Conservation (phyloP, 164 flowering plant species). For the Magnolia sinica region DNA sequence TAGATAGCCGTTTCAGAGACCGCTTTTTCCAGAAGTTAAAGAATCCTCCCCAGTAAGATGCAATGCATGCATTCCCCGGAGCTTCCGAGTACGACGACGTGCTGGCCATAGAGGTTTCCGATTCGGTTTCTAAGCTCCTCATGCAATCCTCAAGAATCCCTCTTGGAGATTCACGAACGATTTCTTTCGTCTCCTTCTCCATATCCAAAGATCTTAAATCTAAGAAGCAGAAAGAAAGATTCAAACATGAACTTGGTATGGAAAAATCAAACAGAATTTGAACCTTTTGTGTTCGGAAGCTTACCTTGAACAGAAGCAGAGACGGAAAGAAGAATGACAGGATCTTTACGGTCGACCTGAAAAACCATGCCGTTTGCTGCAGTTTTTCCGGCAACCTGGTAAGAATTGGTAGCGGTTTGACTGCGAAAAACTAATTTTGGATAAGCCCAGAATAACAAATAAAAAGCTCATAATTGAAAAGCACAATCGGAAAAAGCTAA, state of each 20-base stretch:
- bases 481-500: conserved; percentile 29
- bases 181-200: conserved; percentile 26
- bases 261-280: background rate
- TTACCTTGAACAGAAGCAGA: conserved; percentile 39
- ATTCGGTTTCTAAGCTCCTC: conserved; percentile 21
- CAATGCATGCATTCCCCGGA: conserved; percentile 8
- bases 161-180: conserved; percentile 34
- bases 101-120: conserved; percentile 36
- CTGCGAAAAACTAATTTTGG: background rate
- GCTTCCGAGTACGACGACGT: conserved; percentile 48
- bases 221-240: conserved; percentile 16
- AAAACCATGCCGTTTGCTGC: conserved; percentile 13
- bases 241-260: background rate
- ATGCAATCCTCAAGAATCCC: conserved; percentile 59
- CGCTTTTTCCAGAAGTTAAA: conserved; percentile 40
- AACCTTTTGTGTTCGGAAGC: background rate
- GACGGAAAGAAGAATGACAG: conserved; percentile 7
- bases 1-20: conserved; percentile 33
- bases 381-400: conserved; percentile 5
- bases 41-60: conserved; percentile 54
- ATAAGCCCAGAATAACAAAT: conserved; percentile 2
- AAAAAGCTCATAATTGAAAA: conserved; percentile 15
- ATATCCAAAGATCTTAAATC: conserved; percentile 21
- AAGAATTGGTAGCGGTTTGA: conserved; percentile 1
- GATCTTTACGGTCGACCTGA: conserved; percentile 6